phyloP scores from a whole-genome alignment of 140 eudicot genomes.

The Flaveria floridana region DNA sequence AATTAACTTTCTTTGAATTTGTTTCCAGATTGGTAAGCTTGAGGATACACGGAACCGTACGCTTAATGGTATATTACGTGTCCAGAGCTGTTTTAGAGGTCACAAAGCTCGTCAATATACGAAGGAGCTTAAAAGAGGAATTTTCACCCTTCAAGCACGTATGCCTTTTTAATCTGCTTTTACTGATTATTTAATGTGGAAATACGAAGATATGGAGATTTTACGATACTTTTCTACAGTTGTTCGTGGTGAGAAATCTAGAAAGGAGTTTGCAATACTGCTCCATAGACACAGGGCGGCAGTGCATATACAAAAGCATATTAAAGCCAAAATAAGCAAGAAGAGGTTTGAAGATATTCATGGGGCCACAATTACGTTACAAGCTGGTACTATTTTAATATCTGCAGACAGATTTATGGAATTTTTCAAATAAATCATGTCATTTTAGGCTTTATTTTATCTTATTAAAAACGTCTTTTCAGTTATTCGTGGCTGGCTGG shows the following conservation, averaged over 20 bases:
- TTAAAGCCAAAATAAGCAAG: slow-evolving; percentile 51
- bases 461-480: slow-evolving; percentile 29
- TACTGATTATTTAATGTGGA: background rate
- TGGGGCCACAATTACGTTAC: slow-evolving; percentile 60
- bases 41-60: slow-evolving; percentile 96
- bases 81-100: slow-evolving; percentile 95
- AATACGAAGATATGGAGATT: background rate
- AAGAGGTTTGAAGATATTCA: slow-evolving; percentile 43
- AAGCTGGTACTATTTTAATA: slow-evolving; percentile 61
- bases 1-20: background rate
- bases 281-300: slow-evolving; percentile 84
- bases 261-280: slow-evolving; percentile 68
- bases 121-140: slow-evolving; percentile 54
- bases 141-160: slow-evolving; percentile 78
- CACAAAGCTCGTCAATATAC: slow-evolving; percentile 76
- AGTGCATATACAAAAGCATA: slow-evolving; percentile 62
- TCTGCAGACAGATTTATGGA: slow-evolving; percentile 3
- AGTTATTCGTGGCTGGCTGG: slow-evolving; percentile 98
- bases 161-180: slow-evolving; percentile 14
- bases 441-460: background rate
- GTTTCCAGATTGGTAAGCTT: slow-evolving; percentile 72
- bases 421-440: background rate
- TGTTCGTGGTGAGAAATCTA: slow-evolving; percentile 71
- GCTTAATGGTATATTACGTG: slow-evolving; percentile 81
- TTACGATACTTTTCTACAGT: slow-evolving; percentile 40